Evolutionary conservation across 441 rosid genomes (phyloP).

Genomic region (Mallotus japonicus): DNA sequence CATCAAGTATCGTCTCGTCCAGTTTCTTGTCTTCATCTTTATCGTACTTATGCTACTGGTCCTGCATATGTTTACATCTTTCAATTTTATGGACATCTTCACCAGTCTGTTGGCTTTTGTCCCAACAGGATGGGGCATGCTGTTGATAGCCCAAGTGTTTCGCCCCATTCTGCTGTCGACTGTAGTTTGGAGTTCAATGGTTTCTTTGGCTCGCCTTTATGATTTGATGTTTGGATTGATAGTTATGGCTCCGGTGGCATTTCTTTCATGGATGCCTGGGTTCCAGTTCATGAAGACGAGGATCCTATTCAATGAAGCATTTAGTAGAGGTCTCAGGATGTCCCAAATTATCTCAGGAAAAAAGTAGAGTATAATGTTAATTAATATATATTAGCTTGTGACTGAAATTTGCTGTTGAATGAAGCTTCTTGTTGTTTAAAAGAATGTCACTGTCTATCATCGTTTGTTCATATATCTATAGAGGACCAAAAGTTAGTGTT

Average conservation of each 20-base stretch:
- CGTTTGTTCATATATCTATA: too few species aligned
- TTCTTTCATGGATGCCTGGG: conserved; percentile 91
- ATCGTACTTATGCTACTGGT: conserved; percentile 49
- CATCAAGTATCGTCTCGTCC: conserved; percentile 74
- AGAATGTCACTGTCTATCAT: too few species aligned
- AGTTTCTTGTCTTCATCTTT: conserved; percentile 59
- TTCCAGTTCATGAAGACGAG: conserved; percentile 89
- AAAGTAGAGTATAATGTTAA: background rate
- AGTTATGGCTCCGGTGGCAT: conserved; percentile 77
- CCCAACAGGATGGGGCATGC: conserved; percentile 91
- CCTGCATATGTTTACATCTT: conserved; percentile 56
- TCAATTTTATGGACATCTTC: conserved; percentile 61
- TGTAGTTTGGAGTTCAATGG: conserved; percentile 55
- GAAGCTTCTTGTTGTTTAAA: too few species aligned
- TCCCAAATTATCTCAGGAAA: conserved; percentile 81
- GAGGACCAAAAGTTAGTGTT: too few species aligned
- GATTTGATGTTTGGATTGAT: conserved; percentile 77
- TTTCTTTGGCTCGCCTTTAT: conserved; percentile 71
- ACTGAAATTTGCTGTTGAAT: too few species aligned
- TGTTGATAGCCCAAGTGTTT: conserved; percentile 63
- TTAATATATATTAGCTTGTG: too few species aligned
- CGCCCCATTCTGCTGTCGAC: conserved; percentile 42
- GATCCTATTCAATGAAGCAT: conserved; percentile 86
- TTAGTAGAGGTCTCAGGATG: conserved; percentile 84
- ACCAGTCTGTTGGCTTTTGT: conserved; percentile 85